Evolutionary conservation across 2,329 filamentous ascomycete genomes (phyloP), one percentile per base, ranked within the genome.

Genomic region (Talaromyces rugulosus): DNA sequence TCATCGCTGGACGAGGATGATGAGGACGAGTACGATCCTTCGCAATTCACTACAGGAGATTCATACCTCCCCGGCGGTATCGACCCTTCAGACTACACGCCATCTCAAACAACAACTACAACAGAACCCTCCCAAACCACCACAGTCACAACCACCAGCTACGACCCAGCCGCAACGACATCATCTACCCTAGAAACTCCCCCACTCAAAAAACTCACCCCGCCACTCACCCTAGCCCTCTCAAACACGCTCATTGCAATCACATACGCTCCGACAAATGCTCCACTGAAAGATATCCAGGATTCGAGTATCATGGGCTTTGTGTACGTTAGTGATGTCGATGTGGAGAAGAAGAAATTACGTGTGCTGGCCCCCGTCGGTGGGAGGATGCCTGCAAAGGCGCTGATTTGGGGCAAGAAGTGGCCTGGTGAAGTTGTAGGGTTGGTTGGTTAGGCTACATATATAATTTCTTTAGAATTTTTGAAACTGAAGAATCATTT

Each of bases 231-330:
- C 28, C 66, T 74, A 1, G 67, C 74, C 5, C 87, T 98, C 77
- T 85, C 91, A 65, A 92, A 96, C 71, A 90, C 89, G 72, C 83
- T 96, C 0, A 80, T 98, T 8, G 92, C 94, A 0, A 88, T 99
- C 59, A 92, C 96, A 75, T 87, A 92, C 71, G 92, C 90, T 53
- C 83, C 85, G 2, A 77, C 85, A 0, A 87, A 85, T 54, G 92
- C 95, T 64, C 79, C 84, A 0, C 84, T 89, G 6, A 87, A 91
- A 55, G 84, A 86, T 1, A 87, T 98, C 52, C 85, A 91, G 12
- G 89, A 93, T 68, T 87, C 92, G 7, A 89, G 89, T 61, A 88
- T 98, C 33, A 89, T 96, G 84, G 95, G 95, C 0, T 99, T 96
- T 71, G 84, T 97, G 33, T 97, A 96, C 71, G 90, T 98, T 16